Evolutionary conservation across 2,329 filamentous ascomycete genomes (phyloP), one percentile per base, ranked within the genome.

Genomic region (Phialocephala subalpina): DNA sequence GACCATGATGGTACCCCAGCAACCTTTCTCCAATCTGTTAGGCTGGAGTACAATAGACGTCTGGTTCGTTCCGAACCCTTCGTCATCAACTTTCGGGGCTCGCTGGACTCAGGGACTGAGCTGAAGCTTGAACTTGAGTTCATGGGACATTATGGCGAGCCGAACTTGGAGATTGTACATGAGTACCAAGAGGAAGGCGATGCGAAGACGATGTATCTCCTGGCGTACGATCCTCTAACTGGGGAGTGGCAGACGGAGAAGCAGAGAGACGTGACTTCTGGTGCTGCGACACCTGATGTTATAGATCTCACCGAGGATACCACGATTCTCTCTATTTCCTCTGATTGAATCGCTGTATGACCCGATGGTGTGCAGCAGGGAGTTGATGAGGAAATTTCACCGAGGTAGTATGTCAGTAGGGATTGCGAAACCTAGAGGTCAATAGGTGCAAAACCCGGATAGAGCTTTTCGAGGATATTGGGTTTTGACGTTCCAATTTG

Each of bases 91-190:
- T 77, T 81, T 12, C 77, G 79, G 12, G 74, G 73, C 2, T 67
- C 67, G 0, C 56, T 77, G 1, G 70, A 72, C 3, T 25, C 56
- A 0, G 76, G 71, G 0, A 67, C 70, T 3, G 35, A 72, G 2
- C 58, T 82, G 22, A 77, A 75, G n/a, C 69, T 83, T 0, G 78
- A 80, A 25, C 69, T 83, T 3, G 78, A 83, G 67, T 83, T 83
- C 11, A 83, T 83, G 80, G 81, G 82, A 0, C 77, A 83, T 60
- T 83, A 83, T 35, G 76, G 77, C 1, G 82, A 83, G 67, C 81
- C 81, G 0, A 80, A 79, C 42, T 57, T 82, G 40, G 75, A 78
- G 58, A 64, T 79, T 45, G 55, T 73, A 35, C 63, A 72, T 64
- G 52, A 63, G 12, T 67, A 69, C 52, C 47, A 33, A 11, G 27